Evolutionary conservation across 176 grass and related monocot species (phyloP).

Genomic region (Carex cristatella): DNA sequence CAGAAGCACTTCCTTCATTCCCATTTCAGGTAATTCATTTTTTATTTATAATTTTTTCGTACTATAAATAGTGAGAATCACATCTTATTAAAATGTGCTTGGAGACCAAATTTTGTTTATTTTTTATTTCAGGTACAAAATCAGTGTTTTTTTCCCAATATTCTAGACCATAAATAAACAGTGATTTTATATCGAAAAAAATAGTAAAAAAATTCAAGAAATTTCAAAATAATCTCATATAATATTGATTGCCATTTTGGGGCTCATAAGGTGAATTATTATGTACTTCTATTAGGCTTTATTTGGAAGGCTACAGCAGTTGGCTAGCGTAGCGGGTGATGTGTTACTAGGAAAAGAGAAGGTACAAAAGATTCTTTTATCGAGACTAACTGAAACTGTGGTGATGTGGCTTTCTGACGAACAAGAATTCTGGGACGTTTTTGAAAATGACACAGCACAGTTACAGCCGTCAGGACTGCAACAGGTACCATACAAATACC

Average conservation of each 20-base stretch:
- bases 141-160: too few relatives aligned
- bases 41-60: slow-evolving; percentile 12
- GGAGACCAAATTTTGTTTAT: too few relatives aligned
- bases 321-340: slow-evolving; percentile 78
- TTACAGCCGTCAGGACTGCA: slow-evolving; percentile 71
- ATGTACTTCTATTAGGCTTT: slow-evolving; percentile 58
- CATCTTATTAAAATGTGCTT: background rate
- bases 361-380: slow-evolving; percentile 83
- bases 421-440: slow-evolving; percentile 91
- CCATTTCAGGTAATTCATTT: slow-evolving; percentile 83
- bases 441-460: slow-evolving; percentile 49
- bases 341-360: slow-evolving; percentile 83
- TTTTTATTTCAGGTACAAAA: too few relatives aligned
- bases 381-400: slow-evolving; percentile 85
- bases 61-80: background rate
- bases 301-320: slow-evolving; percentile 88
- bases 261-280: background rate
- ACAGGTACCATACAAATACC: slow-evolving; percentile 41
- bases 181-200: too few relatives aligned
- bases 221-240: background rate
- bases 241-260: background rate
- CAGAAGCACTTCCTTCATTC: slow-evolving; percentile 69
- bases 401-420: slow-evolving; percentile 92
- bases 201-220: too few relatives aligned
- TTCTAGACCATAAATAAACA: too few relatives aligned